Percentiles rank a stretch among this genome's conserved stretches.
Evolutionary conservation across 1,284 basidiomycete species (phyloP).

Genomic region (Inonotus hispidus): DNA sequence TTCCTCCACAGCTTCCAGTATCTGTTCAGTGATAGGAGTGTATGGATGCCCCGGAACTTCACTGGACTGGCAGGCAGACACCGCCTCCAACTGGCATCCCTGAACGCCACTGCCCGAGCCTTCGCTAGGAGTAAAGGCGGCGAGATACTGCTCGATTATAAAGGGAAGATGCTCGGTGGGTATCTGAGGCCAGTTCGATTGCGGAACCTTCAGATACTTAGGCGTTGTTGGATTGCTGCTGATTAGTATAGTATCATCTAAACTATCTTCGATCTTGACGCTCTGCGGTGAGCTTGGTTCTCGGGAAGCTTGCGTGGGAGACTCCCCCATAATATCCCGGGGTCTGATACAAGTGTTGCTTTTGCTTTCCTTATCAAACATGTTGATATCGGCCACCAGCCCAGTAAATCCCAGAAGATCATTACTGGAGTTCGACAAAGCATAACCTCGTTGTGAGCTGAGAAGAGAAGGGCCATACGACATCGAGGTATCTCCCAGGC

Average conservation of each 20-base stretch:
- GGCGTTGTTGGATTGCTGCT: background rate
- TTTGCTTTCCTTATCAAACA: conserved; percentile 30
- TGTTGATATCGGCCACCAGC: conserved; percentile 41
- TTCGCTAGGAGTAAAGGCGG: background rate
- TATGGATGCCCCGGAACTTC: background rate
- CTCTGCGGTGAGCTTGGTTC: background rate
- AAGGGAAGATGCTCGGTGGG: conserved; percentile 1
- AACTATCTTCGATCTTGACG: background rate
- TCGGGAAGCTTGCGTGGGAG: background rate
- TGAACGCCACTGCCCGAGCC: background rate
- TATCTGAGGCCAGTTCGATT: background rate
- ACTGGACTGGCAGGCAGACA: background rate
- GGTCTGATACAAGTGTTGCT: conserved; percentile 39
- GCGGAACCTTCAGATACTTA: background rate
- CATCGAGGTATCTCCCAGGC: background rate
- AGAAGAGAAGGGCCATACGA: background rate
- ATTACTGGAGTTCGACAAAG: background rate
- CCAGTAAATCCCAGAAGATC: background rate
- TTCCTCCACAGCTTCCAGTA: conserved; percentile 5
- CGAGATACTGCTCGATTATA: conserved; percentile 23
- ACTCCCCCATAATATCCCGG: conserved; percentile 34
- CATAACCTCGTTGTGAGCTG: background rate
- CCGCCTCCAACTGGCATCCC: background rate
- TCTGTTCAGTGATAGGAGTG: conserved; percentile 8
- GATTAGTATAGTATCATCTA: conserved; percentile 11